Conservation (phyloP, 2,329 filamentous ascomycete genomes). For the Ophiostoma australiae region DNA sequence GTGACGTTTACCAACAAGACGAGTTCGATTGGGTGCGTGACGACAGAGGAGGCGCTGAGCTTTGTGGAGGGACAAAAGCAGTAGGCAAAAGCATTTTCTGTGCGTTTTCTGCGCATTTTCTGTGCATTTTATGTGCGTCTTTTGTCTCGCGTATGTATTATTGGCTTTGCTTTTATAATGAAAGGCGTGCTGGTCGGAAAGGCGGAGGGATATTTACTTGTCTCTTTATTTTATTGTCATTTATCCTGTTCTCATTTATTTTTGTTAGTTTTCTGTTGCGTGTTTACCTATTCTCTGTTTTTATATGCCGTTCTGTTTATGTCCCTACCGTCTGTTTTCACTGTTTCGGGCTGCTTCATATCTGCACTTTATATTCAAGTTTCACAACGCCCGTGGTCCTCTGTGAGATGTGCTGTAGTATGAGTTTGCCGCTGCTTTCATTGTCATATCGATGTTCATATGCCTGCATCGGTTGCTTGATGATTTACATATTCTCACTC, state of each 20-base stretch:
- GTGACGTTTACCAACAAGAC: constrained; percentile 93
- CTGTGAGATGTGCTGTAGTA: neutral
- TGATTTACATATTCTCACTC: too few relatives aligned
- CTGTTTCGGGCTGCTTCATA: neutral
- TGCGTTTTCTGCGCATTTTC: constrained; percentile 15
- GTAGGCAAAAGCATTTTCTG: constrained; percentile 17
- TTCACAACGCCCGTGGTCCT: neutral
- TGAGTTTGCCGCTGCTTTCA: neutral
- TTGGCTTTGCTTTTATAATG: constrained; percentile 16
- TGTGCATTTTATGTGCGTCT: constrained; percentile 3
- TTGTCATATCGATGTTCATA: neutral
- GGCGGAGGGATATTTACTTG: constrained; percentile 11
- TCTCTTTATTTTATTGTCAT: constrained; percentile 10
- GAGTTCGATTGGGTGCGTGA: constrained; percentile 86
- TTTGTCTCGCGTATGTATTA: neutral
- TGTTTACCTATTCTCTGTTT: neutral
- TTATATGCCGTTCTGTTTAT: neutral
- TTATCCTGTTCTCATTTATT: neutral
- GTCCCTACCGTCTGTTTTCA: neutral
- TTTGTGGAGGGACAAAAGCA: constrained; percentile 82
- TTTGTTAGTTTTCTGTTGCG: neutral
- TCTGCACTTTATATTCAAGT: neutral
- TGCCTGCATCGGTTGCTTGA: neutral
- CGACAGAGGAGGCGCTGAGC: constrained; percentile 77
- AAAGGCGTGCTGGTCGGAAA: constrained; percentile 23